phyloP scores from a whole-genome alignment of 2,329 filamentous ascomycete genomes.

The Beauveria sp. region DNA sequence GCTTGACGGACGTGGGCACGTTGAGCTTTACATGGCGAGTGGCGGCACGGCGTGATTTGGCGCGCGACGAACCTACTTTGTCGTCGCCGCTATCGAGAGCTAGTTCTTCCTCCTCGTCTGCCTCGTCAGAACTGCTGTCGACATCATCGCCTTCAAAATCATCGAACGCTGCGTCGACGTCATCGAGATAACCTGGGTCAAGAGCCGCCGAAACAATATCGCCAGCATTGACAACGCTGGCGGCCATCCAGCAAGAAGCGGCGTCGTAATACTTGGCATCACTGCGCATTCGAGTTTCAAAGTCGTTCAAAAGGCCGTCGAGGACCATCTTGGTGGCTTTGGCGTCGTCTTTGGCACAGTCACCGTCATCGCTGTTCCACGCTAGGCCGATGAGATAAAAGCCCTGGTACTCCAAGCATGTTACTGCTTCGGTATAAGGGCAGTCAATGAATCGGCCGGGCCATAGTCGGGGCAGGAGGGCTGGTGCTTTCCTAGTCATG shows the following conservation, averaged over 20 bases:
- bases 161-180: constrained; percentile 24
- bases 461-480: constrained; percentile 52
- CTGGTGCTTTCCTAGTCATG: constrained; percentile 43
- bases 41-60: constrained; percentile 9
- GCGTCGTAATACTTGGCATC: constrained; percentile 43
- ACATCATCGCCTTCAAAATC: constrained; percentile 31
- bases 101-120: neutral
- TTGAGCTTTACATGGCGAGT: constrained; percentile 4
- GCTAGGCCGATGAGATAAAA: constrained; percentile 56
- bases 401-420: constrained; percentile 45
- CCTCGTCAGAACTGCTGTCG: constrained; percentile 9
- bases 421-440: constrained; percentile 14
- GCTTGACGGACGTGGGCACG: constrained; percentile 16
- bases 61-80: constrained; percentile 12
- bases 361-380: constrained; percentile 18
- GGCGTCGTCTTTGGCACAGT: constrained; percentile 32
- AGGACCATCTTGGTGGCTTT: constrained; percentile 36
- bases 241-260: constrained; percentile 41
- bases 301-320: constrained; percentile 35
- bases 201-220: constrained; percentile 36
- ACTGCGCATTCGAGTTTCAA: constrained; percentile 39
- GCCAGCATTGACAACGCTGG: constrained; percentile 28
- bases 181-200: constrained; percentile 43
- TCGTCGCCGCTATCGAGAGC: neutral
- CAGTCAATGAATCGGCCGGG: constrained; percentile 48